Evolutionary conservation across 306 rosid species (phyloP).

Genomic region (Rosa persica): DNA sequence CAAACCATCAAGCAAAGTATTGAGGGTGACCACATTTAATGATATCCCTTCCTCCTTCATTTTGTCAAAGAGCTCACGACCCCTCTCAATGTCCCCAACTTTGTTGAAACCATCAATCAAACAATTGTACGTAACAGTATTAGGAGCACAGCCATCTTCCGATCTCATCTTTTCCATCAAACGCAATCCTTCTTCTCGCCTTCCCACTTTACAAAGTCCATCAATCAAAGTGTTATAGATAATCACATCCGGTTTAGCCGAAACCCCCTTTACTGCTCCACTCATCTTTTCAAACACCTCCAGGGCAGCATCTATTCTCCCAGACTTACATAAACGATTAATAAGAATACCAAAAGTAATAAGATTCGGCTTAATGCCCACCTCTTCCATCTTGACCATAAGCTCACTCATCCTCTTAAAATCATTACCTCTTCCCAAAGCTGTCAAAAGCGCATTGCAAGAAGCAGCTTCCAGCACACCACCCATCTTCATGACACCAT

Average conservation of each 20-base stretch:
- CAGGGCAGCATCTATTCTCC: constrained; percentile 70
- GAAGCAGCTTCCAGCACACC: constrained; percentile 58
- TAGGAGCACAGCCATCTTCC: constrained; percentile 38
- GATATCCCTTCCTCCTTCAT: constrained; percentile 54
- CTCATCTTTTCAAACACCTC: constrained; percentile 54
- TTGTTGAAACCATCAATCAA: constrained; percentile 74
- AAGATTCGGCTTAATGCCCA: constrained; percentile 45
- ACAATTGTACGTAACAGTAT: constrained; percentile 61
- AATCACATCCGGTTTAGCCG: constrained; percentile 56
- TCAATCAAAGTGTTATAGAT: constrained; percentile 69
- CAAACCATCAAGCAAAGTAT: constrained; percentile 64
- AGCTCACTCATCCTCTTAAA: constrained; percentile 60
- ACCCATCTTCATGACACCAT: constrained; percentile 42
- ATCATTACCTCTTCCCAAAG: constrained; percentile 50
- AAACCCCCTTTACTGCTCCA: constrained; percentile 31
- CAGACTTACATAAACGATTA: constrained; percentile 57
- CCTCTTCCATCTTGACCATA: constrained; percentile 60
- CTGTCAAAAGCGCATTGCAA: constrained; percentile 69
- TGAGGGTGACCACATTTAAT: constrained; percentile 66
- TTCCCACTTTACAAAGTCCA: constrained; percentile 82
- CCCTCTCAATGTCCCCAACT: constrained; percentile 55
- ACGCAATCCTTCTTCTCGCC: constrained; percentile 64
- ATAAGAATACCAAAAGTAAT: constrained; percentile 67
- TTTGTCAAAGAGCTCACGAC: constrained; percentile 45
- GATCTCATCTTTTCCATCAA: constrained; percentile 68